Percentiles rank a stretch among this genome's conserved stretches.
Evolutionary conservation across 345 rosid species (phyloP).

Genomic region (Gossypium bickii): DNA sequence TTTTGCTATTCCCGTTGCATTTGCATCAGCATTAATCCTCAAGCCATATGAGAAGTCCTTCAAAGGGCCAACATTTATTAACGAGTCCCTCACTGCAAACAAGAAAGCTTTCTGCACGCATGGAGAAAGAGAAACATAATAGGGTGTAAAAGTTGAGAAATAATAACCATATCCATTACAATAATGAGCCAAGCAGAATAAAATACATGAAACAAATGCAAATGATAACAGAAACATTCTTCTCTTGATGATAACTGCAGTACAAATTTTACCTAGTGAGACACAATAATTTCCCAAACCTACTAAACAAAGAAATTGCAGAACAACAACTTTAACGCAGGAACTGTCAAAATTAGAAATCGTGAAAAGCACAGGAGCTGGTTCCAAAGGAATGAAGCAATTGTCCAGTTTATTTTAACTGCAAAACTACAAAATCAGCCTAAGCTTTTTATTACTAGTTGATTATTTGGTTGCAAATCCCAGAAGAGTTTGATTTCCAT

Average conservation of each 20-base stretch:
- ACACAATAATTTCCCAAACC: neutral
- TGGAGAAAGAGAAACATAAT: slow-evolving; percentile 19
- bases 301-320: neutral
- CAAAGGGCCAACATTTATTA: slow-evolving; percentile 86
- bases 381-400: slow-evolving; percentile 4
- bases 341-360: neutral
- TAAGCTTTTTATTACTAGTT: neutral
- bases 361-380: neutral
- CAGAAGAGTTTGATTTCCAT: neutral
- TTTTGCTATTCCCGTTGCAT: slow-evolving; percentile 87
- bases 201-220: neutral
- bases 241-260: neutral
- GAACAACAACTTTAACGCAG: neutral
- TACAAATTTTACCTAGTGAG: neutral
- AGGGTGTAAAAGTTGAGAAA: slow-evolving; percentile 14
- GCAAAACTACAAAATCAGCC: neutral
- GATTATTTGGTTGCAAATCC: slow-evolving; percentile 3
- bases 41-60: slow-evolving; percentile 93
- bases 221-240: slow-evolving; percentile 1
- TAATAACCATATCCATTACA: slow-evolving; percentile 9
- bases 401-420: neutral
- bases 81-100: slow-evolving; percentile 90
- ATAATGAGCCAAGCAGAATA: slow-evolving; percentile 18
- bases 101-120: slow-evolving; percentile 82
- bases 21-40: slow-evolving; percentile 84